phyloP scores from a whole-genome alignment of 1,284 basidiomycete species.

The Heterobasidion occidentale region DNA sequence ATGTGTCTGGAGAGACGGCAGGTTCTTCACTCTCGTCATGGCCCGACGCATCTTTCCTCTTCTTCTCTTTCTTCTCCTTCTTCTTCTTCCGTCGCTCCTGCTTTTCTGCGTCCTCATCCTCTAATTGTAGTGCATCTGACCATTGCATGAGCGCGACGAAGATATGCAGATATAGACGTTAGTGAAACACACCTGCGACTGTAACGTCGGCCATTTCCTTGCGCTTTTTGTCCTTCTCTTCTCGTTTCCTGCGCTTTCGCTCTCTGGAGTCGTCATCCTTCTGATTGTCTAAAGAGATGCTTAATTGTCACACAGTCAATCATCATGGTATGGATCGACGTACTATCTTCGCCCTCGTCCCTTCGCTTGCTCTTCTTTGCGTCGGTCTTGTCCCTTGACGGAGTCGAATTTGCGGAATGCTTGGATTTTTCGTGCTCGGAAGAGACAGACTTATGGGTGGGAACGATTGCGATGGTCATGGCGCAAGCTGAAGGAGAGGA shows the following conservation, averaged over 20 bases:
- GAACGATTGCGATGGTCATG: too few relatives aligned
- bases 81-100: conserved; percentile 21
- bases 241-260: conserved; percentile 2
- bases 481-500: too few relatives aligned
- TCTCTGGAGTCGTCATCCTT: neutral
- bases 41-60: conserved; percentile 4
- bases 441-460: too few relatives aligned
- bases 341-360: neutral
- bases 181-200: conserved; percentile 8
- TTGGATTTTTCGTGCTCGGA: too few relatives aligned
- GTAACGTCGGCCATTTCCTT: conserved; percentile 9
- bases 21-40: neutral
- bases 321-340: neutral
- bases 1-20: neutral
- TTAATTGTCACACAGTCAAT: neutral
- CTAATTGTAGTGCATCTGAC: neutral
- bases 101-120: conserved; percentile 14
- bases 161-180: conserved; percentile 3
- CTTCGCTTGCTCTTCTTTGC: neutral
- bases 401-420: neutral
- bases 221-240: conserved; percentile 9
- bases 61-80: conserved; percentile 19
- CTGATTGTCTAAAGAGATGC: neutral
- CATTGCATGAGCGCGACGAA: neutral
- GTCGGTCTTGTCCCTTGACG: neutral